These are phyloP conservation scores for Amanita brunnescens DNA, from an alignment of 768 basidiomycete species.

Conservation along the genomic window DNA sequence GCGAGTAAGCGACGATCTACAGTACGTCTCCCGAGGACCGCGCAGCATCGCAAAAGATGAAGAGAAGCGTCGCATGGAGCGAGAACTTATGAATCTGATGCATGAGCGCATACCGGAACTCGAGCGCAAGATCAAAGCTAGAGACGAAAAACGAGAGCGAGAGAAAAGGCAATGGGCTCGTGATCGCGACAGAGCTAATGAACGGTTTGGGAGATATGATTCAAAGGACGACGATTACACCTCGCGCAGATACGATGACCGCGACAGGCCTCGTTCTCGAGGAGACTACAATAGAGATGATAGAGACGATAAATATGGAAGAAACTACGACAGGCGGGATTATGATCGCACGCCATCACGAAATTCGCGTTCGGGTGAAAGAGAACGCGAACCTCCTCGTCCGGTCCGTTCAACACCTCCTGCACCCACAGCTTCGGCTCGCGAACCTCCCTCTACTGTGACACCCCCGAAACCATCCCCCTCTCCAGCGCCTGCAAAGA, in stretches of 20 bases:
- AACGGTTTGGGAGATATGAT: conserved; percentile 64
- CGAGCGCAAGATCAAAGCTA: conserved; percentile 71
- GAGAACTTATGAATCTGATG: conserved; percentile 77
- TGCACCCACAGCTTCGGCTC: conserved; percentile 41
- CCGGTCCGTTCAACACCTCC: conserved; percentile 43
- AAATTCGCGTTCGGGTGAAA: conserved; percentile 19
- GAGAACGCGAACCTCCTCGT: conserved; percentile 35
- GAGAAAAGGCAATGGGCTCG: conserved; percentile 74
- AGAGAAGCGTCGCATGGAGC: conserved; percentile 77
- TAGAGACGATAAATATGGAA: conserved; percentile 30
- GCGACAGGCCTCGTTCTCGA: conserved; percentile 48
- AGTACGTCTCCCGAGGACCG: conserved; percentile 74
- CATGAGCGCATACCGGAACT: conserved; percentile 90
- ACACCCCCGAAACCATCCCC: conserved; percentile 34
- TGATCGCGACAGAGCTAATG: conserved; percentile 80
- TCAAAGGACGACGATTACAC: conserved; percentile 38
- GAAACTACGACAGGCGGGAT: conserved; percentile 25
- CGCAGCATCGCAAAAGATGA: conserved; percentile 69
- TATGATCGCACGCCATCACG: conserved; percentile 17
- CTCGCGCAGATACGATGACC: conserved; percentile 34
- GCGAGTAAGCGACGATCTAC: conserved; percentile 85
- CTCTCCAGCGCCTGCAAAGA: conserved; percentile 59
- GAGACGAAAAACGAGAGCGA: conserved; percentile 66
- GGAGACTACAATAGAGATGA: conserved; percentile 26
- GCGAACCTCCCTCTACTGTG: conserved; percentile 38